Conservation (phyloP, 2,329 filamentous ascomycete genomes). For the Penicillium janthinellum region DNA sequence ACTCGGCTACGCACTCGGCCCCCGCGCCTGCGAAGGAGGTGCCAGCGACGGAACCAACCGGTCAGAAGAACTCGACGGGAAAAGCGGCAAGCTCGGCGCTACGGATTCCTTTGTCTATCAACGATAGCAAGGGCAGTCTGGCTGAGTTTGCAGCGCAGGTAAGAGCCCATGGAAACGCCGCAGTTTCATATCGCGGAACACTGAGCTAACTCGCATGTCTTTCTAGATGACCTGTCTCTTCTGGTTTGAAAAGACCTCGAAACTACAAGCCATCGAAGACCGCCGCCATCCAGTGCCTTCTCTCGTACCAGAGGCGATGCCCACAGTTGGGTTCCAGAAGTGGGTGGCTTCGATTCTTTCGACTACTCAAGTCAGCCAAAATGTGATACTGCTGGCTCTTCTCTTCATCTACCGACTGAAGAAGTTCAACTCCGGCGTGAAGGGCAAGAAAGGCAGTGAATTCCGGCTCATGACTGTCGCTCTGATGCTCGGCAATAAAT, state of each 20-base stretch:
- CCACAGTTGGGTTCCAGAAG: slow-evolving; percentile 80
- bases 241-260: slow-evolving; percentile 91
- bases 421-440: slow-evolving; percentile 82
- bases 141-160: slow-evolving; percentile 84
- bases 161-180: slow-evolving; percentile 14
- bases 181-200: background rate
- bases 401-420: slow-evolving; percentile 94
- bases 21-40: slow-evolving; percentile 26
- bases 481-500: slow-evolving; percentile 98
- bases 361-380: slow-evolving; percentile 94
- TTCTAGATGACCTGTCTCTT: slow-evolving; percentile 88
- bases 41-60: slow-evolving; percentile 21
- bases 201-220: slow-evolving; percentile 4
- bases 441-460: slow-evolving; percentile 90
- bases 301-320: slow-evolving; percentile 71
- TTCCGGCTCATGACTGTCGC: slow-evolving; percentile 91
- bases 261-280: slow-evolving; percentile 73
- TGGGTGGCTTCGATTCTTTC: slow-evolving; percentile 90
- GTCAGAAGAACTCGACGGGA: slow-evolving; percentile 32
- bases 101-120: slow-evolving; percentile 75
- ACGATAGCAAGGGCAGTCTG: slow-evolving; percentile 71
- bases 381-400: slow-evolving; percentile 86
- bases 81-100: slow-evolving; percentile 56
- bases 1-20: slow-evolving; percentile 20
- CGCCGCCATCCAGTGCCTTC: slow-evolving; percentile 50